phyloP scores from a whole-genome alignment of 2,329 filamentous ascomycete species.

The Camillea tinctor region DNA sequence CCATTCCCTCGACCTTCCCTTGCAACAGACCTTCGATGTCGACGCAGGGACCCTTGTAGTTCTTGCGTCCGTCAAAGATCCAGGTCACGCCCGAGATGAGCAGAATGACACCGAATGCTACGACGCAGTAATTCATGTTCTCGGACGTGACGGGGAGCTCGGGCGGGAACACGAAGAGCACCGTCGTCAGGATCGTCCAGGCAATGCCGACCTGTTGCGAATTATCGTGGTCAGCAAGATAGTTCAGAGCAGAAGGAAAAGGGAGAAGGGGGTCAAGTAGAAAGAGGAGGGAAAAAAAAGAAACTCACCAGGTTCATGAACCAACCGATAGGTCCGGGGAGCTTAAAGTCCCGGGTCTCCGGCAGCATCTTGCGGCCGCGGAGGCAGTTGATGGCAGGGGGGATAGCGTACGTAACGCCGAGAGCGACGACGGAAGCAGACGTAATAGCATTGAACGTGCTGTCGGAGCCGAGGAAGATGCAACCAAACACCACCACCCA shows the following conservation, averaged over 20 bases:
- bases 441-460: constrained; percentile 70
- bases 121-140: constrained; percentile 65
- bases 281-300: too few relatives aligned
- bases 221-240: constrained; percentile 46
- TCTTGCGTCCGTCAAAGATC: constrained; percentile 49
- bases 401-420: constrained; percentile 72
- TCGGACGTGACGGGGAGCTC: constrained; percentile 59
- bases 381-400: constrained; percentile 66
- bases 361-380: constrained; percentile 66
- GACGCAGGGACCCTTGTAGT: constrained; percentile 41
- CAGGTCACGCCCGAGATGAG: constrained; percentile 44
- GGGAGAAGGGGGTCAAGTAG: constrained; percentile 12
- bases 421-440: constrained; percentile 71
- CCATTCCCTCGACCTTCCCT: constrained; percentile 23
- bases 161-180: constrained; percentile 74
- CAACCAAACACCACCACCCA: constrained; percentile 67
- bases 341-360: constrained; percentile 52
- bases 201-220: constrained; percentile 52
- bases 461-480: constrained; percentile 66
- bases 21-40: constrained; percentile 26
- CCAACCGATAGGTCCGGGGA: constrained; percentile 58
- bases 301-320: constrained; percentile 50
- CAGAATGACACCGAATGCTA: constrained; percentile 48
- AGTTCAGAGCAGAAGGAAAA: constrained; percentile 7
- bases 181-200: constrained; percentile 69